phyloP scores from a whole-genome alignment of 306 rosid species.

The Morella rubra region DNA sequence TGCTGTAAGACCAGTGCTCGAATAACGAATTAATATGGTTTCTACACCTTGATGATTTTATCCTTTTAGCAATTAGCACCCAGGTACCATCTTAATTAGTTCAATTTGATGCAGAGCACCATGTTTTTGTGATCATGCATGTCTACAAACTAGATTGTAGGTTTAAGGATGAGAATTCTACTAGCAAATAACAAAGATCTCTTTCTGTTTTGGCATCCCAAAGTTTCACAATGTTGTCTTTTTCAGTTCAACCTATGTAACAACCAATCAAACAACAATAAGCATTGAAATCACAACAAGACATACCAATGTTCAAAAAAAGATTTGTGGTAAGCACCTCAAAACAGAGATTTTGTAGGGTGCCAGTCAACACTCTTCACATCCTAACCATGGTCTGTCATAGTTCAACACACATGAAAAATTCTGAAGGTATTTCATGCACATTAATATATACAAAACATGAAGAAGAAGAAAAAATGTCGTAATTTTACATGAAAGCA shows the following conservation, averaged over 20 bases:
- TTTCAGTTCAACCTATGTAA: slow-evolving; percentile 58
- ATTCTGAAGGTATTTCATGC: slow-evolving; percentile 41
- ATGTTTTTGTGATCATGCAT: slow-evolving; percentile 95
- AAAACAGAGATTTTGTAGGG: slow-evolving; percentile 90
- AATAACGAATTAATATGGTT: background rate
- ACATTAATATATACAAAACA: slow-evolving; percentile 12
- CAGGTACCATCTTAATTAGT: slow-evolving; percentile 89
- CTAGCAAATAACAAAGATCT: slow-evolving; percentile 84
- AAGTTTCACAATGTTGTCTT: slow-evolving; percentile 93
- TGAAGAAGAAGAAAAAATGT: background rate
- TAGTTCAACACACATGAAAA: slow-evolving; percentile 63
- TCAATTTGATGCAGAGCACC: slow-evolving; percentile 85
- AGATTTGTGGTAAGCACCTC: slow-evolving; percentile 57
- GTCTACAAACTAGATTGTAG: slow-evolving; percentile 53
- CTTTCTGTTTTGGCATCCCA: slow-evolving; percentile 94
- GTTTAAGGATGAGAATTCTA: no score
- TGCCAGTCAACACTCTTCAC: slow-evolving; percentile 99
- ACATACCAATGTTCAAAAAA: slow-evolving; percentile 21
- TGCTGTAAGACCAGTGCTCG: no score
- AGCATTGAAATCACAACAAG: slow-evolving; percentile 6
- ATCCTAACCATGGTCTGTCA: slow-evolving; percentile 99
- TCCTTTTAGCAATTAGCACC: slow-evolving; percentile 89
- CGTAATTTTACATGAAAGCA: slow-evolving; percentile 4
- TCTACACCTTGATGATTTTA: slow-evolving; percentile 74
- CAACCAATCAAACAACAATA: slow-evolving; percentile 28